Base-by-base conservation (phyloP, 2,329 filamentous ascomycete genomes). In the Botrytis fragariae region DNA sequence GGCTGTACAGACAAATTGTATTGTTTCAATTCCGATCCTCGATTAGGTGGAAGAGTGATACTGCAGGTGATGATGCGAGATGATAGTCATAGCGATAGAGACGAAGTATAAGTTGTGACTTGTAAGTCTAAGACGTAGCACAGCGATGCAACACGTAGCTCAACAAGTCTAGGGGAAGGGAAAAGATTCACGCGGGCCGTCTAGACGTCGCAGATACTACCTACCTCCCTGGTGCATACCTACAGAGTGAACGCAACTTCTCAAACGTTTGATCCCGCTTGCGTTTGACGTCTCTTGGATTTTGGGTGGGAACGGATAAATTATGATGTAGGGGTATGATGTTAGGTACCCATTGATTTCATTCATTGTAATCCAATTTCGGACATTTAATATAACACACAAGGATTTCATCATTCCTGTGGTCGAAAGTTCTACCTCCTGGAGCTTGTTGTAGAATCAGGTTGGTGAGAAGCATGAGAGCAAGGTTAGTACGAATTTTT, bases 151-250 rank as follows among this genome's bases (percentile, higher is more conserved):
- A 42, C n/a, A 44, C n/a, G 16, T 48, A 35, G 63, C 32, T 37
- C 18, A 37, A 22, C 32, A 51, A 39, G 42, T 37, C 32, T 29
- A 39, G 25, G 35, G 64, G 35, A 54, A 39, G 35, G 35, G 4
- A 42, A 42, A 68, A 29, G 64, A 68, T 68, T 54, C 64, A 68
- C 45, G 64, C 64, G 64, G 18, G 44, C 22, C 22, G 63, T 37
- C 18, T 64, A 54, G 14, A 67, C 45, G 45, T 48, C 7, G 42
- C 62, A 42, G 35, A 63, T 29, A 25, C 61, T 42, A 25, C 44
- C 61, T 42, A 14, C 45, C 20, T 20, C 8, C 44, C 22, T n/a
- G n/a, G n/a, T 44, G 32, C 37, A 20, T 16, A 8, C 1, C 10
- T 16, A 44, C 16, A 9, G 3, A 32, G 25, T 10, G 25, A n/a